Evolutionary conservation across 306 rosid genomes (phyloP), one percentile per base, ranked within the genome.

Genomic region (Prunus persica): DNA sequence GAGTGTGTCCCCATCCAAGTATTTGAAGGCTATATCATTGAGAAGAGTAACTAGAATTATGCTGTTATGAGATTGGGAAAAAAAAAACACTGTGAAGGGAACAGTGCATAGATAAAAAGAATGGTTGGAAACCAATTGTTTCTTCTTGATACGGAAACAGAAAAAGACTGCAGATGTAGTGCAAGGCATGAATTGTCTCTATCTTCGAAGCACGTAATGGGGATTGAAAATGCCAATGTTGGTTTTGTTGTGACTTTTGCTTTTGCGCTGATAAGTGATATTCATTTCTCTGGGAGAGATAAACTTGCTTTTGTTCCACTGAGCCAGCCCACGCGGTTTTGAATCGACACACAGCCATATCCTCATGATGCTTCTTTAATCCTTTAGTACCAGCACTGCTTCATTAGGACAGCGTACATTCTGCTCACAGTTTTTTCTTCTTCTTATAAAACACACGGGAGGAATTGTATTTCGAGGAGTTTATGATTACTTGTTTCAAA

Each of bases 71-170:
- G 62, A 20, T 16, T 60, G 65, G 65, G 41, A 6, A 34, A 34
- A 60, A 60, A 60, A 60, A 60, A 11, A 13, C 38, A 60, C 65
- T 60, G 65, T 25, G 65, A 60, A 60, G 65, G 34, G 65, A 60
- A 60, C 38, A 25, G 38, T 4, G 13, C 32, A 56, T 9, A 10
- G 12, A 55, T 56, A 8, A 11, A n/a, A 56, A 20, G 62, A 56
- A 20, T 9, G 3, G 12, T 56, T 22, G 27, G 28, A 20, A n/a
- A 56, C 28, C 11, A 56, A 56, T 56, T 20, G 8, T 56, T 3
- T 10, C 22, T 20, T 1, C 14, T 56, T 5, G 13, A 20, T 56
- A 20, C 13, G 62, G 28, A 9, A 56, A n/a, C 0, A 22, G 71
- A 66, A 62, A 61, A 20, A 19, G 25, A 52, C 71, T 32, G 52